phyloP scores from a whole-genome alignment of 306 rosid species.

The Begonia fuchsioides region DNA sequence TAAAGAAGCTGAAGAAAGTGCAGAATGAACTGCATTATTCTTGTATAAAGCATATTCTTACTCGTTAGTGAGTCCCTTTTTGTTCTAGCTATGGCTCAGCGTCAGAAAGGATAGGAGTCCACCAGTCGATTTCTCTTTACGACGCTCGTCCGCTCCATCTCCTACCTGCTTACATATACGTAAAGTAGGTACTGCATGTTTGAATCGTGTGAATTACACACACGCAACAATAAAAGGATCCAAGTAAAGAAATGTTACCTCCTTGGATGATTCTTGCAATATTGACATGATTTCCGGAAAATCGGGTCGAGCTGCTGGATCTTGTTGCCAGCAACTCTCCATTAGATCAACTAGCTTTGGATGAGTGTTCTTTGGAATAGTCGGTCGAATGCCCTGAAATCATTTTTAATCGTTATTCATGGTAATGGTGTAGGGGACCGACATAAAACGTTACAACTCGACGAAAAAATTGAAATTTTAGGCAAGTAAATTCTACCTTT shows the following conservation, averaged over 20 bases:
- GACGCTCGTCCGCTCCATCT: slow-evolving; percentile 59
- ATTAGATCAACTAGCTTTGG: slow-evolving; percentile 69
- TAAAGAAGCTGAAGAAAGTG: no score
- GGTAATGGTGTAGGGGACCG: no score
- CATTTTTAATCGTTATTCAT: neutral
- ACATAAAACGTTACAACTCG: no score
- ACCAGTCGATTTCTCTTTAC: slow-evolving; percentile 37
- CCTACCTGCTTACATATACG: slow-evolving; percentile 35
- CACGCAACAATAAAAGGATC: neutral
- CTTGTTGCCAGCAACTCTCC: slow-evolving; percentile 89
- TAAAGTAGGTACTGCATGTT: neutral
- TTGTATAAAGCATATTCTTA: slow-evolving; percentile 10
- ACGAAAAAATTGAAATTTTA: neutral
- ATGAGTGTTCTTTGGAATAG: slow-evolving; percentile 72
- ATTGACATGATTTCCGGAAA: slow-evolving; percentile 67
- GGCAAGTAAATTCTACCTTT: slow-evolving; percentile 31
- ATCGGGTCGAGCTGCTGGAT: slow-evolving; percentile 65
- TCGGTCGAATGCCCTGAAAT: slow-evolving; percentile 72
- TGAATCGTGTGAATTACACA: no score
- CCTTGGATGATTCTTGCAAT: slow-evolving; percentile 47
- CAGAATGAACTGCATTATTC: slow-evolving; percentile 15
- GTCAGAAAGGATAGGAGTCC: slow-evolving; percentile 53
- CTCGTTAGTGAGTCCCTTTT: neutral
- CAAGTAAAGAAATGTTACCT: slow-evolving; percentile 23
- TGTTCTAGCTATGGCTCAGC: slow-evolving; percentile 41